These are phyloP conservation scores for Trichaptum fuscoviolaceum DNA, from an alignment of 768 basidiomycete genomes.

Conservation along the genomic window DNA sequence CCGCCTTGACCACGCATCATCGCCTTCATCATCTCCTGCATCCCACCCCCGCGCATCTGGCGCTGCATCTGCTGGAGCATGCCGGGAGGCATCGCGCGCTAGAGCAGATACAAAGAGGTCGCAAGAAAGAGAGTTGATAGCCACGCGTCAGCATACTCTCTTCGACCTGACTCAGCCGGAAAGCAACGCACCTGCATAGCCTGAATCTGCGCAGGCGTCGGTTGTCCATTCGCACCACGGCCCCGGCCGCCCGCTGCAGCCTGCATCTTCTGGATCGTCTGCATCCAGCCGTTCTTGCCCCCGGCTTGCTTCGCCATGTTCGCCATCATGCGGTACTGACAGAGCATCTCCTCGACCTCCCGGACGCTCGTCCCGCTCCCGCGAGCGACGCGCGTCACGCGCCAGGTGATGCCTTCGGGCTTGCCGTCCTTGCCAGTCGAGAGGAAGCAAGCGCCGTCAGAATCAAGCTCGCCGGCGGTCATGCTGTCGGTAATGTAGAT, in stretches of 20 bases:
- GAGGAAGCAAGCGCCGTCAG: slow-evolving; percentile 90
- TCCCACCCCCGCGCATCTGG: slow-evolving; percentile 73
- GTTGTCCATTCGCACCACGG: slow-evolving; percentile 82
- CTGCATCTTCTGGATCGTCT: slow-evolving; percentile 93
- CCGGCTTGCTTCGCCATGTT: slow-evolving; percentile 98
- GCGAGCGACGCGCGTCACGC: slow-evolving; percentile 83
- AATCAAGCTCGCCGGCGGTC: slow-evolving; percentile 90
- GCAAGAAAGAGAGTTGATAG: slow-evolving; percentile 2
- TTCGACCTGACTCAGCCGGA: not conserved
- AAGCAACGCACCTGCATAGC: slow-evolving; percentile 74
- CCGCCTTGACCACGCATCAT: slow-evolving; percentile 96
- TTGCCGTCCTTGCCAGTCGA: slow-evolving; percentile 78
- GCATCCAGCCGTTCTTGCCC: slow-evolving; percentile 93
- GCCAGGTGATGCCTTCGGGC: slow-evolving; percentile 82
- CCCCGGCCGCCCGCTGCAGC: slow-evolving; percentile 80
- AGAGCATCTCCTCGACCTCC: slow-evolving; percentile 96
- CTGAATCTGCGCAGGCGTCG: slow-evolving; percentile 88
- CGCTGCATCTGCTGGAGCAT: slow-evolving; percentile 92
- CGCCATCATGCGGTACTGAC: slow-evolving; percentile 98
- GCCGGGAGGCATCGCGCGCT: slow-evolving; percentile 93
- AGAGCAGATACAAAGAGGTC: slow-evolving; percentile 6
- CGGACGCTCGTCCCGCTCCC: slow-evolving; percentile 93
- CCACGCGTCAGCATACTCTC: not conserved
- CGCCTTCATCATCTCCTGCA: slow-evolving; percentile 97
- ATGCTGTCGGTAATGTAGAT: slow-evolving; percentile 98